Conservation (phyloP, 1,284 basidiomycete species). For the Vanrija pseudolonga region DNA sequence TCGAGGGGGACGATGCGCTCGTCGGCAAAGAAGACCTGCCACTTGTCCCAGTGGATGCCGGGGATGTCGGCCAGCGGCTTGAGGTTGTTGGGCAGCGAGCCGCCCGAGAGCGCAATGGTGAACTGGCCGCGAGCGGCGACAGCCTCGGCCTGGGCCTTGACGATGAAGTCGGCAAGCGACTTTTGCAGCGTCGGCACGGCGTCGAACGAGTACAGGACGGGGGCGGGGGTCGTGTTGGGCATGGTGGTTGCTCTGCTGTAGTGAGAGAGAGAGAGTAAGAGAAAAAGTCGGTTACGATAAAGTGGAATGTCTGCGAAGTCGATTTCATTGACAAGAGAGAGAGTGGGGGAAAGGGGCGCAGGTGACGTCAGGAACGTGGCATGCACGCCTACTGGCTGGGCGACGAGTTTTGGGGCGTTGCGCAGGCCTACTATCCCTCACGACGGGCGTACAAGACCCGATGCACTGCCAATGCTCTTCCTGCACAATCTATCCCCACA, state of each 20-base stretch:
- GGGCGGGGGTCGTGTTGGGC: constrained; percentile 49
- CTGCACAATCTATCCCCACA: too few relatives aligned
- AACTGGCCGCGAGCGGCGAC: constrained; percentile 84
- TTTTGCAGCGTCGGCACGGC: constrained; percentile 53
- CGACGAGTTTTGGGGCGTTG: too few relatives aligned
- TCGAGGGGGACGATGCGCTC: constrained; percentile 91
- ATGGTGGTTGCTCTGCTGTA: constrained; percentile 5
- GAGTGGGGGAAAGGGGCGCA: too few relatives aligned
- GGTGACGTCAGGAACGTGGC: too few relatives aligned
- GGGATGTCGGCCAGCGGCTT: constrained; percentile 64
- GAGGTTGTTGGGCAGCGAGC: constrained; percentile 83
- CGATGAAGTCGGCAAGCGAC: constrained; percentile 74
- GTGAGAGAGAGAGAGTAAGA: too few relatives aligned
- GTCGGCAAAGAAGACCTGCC: constrained; percentile 96
- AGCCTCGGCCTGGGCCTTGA: constrained; percentile 85
- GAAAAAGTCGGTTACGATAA: too few relatives aligned
- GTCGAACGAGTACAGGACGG: constrained; percentile 73
- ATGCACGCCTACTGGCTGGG: too few relatives aligned
- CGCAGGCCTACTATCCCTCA: too few relatives aligned
- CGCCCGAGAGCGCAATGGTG: constrained; percentile 88
- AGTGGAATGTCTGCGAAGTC: too few relatives aligned
- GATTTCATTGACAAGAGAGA: too few relatives aligned
- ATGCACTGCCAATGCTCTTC: too few relatives aligned
- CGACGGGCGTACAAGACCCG: too few relatives aligned
- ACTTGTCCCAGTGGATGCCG: constrained; percentile 87